Base-by-base conservation (phyloP, 768 basidiomycete genomes). In the Glaciozyma martinii region DNA sequence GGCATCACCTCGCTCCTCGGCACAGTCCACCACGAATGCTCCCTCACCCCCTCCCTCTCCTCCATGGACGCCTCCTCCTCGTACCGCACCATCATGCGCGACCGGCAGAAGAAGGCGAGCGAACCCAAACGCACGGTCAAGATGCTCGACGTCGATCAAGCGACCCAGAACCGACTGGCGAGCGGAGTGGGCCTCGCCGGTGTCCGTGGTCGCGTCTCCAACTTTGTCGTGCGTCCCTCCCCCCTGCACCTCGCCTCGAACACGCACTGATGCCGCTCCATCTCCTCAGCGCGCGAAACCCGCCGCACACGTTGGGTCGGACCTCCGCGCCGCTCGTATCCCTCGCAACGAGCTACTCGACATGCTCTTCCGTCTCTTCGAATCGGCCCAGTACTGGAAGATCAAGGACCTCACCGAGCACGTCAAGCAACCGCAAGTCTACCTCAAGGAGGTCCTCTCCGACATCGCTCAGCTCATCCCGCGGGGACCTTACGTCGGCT, bases 291-390 rank as follows among this genome's bases (percentile, higher is more conserved):
- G 61, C 46, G 42, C 33, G 40, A 61, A 61, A 27, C 60, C 30
- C 33, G 18, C 57, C 37, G 40, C 3, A 40, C 37, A 50, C 44
- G 16, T 19, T n/a, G 27, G 46, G 33, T 6, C 27, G 18, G 44
- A 57, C 25, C 19, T 42, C 25, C n/a, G 19, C 29, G 76, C 87
- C 88, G 71, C 87, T 89, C 83, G 92, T 75, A 85, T 95, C 78
- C 89, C 90, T 9, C 82, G 86, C 61, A 87, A 90, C 77, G 87
- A 93, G 74, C 82, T 95, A 12, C 80, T 90, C 76, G 90, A 95
- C 75, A 78, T 86, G 61, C 80, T 95, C 49, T 93, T 93, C 77
- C 71, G 77, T 3, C 79, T 85, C 9, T 97, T 93, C 80, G 82
- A 83, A 65, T 85, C 90, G 66, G 82, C 82, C 52, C 82, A 85